phyloP scores from a whole-genome alignment of 2,329 filamentous ascomycete genomes.

The Aspergillus nomiae region DNA sequence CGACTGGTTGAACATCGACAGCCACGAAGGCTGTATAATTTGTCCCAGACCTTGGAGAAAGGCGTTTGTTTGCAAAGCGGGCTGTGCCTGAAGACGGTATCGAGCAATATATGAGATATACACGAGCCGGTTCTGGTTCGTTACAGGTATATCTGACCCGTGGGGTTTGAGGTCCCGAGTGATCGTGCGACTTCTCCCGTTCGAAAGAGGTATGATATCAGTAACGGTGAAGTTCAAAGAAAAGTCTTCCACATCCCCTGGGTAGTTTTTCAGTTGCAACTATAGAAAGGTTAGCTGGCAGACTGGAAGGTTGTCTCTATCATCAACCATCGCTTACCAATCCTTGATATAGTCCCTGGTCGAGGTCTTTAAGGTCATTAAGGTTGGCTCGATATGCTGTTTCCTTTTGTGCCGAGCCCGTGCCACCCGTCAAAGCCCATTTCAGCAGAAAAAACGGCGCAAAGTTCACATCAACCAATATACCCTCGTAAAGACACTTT shows the following conservation, averaged over 20 bases:
- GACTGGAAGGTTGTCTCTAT: conserved; percentile 1
- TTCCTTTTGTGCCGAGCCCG: conserved; percentile 64
- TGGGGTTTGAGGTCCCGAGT: conserved; percentile 75
- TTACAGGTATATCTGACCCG: conserved; percentile 77
- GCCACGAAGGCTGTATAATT: conserved; percentile 90
- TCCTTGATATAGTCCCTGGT: conserved; percentile 87
- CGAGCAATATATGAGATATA: conserved; percentile 92
- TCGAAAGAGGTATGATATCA: conserved; percentile 62
- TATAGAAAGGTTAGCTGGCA: conserved; percentile 18
- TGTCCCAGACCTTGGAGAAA: conserved; percentile 83
- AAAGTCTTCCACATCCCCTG: conserved; percentile 77
- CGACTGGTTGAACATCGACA: conserved; percentile 97
- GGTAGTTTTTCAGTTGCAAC: conserved; percentile 78
- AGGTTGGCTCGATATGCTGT: conserved; percentile 84
- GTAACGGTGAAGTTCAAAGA: conserved; percentile 86
- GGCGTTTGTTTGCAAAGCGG: conserved; percentile 76
- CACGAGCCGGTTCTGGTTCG: conserved; percentile 87
- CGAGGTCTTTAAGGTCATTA: conserved; percentile 90
- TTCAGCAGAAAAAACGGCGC: conserved; percentile 95
- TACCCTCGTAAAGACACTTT: conserved; percentile 96
- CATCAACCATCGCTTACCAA: conserved; percentile 52
- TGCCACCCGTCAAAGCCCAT: conserved; percentile 77
- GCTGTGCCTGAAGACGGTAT: conserved; percentile 81
- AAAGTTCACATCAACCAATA: conserved; percentile 89
- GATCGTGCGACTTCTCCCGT: conserved; percentile 59